Conservation (phyloP, 257 asterid genomes). For the Solanum etuberosum region DNA sequence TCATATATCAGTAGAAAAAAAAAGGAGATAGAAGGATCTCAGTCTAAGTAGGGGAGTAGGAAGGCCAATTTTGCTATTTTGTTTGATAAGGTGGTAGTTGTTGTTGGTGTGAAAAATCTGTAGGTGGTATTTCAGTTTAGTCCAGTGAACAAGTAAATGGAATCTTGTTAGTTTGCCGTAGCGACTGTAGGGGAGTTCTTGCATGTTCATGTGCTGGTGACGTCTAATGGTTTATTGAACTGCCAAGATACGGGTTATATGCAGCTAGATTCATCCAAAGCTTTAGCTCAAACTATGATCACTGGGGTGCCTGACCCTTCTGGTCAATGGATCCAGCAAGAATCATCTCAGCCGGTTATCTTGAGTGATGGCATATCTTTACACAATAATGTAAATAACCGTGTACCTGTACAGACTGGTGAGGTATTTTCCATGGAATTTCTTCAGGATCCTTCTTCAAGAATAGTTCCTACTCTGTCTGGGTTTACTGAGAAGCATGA, state of each 20-base stretch:
- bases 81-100: background rate
- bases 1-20: background rate
- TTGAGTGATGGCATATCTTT: constrained; percentile 10
- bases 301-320: constrained; percentile 23
- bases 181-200: background rate
- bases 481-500: constrained; percentile 14
- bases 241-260: constrained; percentile 8
- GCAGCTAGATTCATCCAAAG: constrained; percentile 26
- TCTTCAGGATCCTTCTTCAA: constrained; percentile 37
- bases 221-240: background rate
- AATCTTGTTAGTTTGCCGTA: background rate
- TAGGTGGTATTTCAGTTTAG: background rate
- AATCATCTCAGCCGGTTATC: constrained; percentile 6
- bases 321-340: constrained; percentile 32
- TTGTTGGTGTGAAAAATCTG: constrained; percentile 5
- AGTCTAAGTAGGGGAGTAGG: background rate
- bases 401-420: constrained; percentile 42
- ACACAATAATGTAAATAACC: constrained; percentile 19
- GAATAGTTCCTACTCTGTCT: constrained; percentile 22
- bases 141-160: background rate
- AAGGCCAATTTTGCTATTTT: background rate
- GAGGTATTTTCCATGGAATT: constrained; percentile 45
- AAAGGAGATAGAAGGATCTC: background rate
- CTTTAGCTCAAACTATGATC: constrained; percentile 21
- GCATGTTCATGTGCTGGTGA: background rate